Evolutionary conservation across 805 yeast species (phyloP).

Genomic region (Yarrowia deformans): DNA sequence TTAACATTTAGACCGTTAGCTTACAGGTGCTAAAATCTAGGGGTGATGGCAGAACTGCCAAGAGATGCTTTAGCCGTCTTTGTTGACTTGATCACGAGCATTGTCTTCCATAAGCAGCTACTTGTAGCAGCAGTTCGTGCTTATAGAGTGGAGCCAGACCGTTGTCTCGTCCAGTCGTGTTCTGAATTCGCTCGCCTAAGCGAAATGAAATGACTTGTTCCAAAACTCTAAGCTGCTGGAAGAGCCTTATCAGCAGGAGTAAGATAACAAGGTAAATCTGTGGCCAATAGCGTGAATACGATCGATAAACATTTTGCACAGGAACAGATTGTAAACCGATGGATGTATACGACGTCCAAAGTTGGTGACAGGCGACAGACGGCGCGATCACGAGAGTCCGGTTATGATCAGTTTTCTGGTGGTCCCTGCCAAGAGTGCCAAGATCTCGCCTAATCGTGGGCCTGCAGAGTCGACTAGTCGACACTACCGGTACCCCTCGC

Average conservation of each 20-base stretch:
- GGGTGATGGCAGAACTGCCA: background rate
- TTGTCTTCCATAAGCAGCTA: too few relatives aligned
- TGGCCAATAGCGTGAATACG: background rate
- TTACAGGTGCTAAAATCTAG: background rate
- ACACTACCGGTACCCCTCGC: background rate
- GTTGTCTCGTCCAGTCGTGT: slow-evolving; percentile 5
- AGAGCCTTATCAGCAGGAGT: slow-evolving; percentile 7
- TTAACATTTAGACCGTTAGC: background rate
- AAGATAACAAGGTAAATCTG: slow-evolving; percentile 11
- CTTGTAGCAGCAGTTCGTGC: background rate
- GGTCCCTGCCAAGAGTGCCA: slow-evolving; percentile 10
- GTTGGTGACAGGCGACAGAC: background rate
- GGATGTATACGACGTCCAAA: background rate
- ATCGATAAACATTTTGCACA: slow-evolving; percentile 4
- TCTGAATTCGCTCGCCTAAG: background rate
- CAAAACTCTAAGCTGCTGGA: background rate
- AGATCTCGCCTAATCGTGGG: background rate
- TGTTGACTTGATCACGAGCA: background rate
- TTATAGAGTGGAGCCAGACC: slow-evolving; percentile 1
- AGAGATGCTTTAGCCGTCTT: background rate
- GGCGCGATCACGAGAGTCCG: too few relatives aligned
- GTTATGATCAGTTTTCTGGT: background rate
- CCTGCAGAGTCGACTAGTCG: background rate
- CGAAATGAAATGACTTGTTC: background rate
- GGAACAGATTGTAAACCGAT: slow-evolving; percentile 1